Evolutionary conservation across 345 rosid species (phyloP).

Genomic region (Hirschfeldia incana): DNA sequence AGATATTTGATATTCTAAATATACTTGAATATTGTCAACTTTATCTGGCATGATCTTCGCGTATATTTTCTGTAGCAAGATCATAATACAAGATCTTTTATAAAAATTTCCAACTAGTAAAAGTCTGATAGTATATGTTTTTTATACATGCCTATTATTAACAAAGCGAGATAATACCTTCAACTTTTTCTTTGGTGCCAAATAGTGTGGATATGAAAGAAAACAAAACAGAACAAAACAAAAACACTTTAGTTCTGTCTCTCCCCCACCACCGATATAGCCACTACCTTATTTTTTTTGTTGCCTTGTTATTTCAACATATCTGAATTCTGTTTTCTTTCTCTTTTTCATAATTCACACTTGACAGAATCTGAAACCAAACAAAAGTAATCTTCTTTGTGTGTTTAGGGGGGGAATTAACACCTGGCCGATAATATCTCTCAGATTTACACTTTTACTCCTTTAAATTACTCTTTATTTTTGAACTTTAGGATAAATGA

Average conservation of each 20-base stretch:
- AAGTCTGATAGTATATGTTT: neutral
- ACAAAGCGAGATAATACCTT: neutral
- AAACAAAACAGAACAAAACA: conserved; percentile 18
- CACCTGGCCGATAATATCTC: neutral
- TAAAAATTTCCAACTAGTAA: neutral
- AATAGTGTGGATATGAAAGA: conserved; percentile 9
- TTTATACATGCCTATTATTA: neutral
- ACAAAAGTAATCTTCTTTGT: neutral
- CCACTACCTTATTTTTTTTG: neutral
- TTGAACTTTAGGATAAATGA: no score
- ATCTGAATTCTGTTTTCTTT: neutral
- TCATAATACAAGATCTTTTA: neutral
- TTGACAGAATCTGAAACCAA: neutral
- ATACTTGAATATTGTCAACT: neutral
- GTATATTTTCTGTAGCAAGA: neutral
- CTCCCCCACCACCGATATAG: conserved; percentile 10
- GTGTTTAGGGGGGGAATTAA: neutral
- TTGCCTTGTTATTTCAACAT: conserved; percentile 6
- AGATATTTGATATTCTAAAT: neutral
- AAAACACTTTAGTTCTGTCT: neutral
- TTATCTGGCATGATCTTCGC: neutral
- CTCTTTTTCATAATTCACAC: conserved; percentile 1
- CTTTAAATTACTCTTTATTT: neutral
- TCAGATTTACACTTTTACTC: neutral
- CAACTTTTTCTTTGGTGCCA: neutral